phyloP scores from a whole-genome alignment of 768 basidiomycete species.

The Lactarius akahatsu region DNA sequence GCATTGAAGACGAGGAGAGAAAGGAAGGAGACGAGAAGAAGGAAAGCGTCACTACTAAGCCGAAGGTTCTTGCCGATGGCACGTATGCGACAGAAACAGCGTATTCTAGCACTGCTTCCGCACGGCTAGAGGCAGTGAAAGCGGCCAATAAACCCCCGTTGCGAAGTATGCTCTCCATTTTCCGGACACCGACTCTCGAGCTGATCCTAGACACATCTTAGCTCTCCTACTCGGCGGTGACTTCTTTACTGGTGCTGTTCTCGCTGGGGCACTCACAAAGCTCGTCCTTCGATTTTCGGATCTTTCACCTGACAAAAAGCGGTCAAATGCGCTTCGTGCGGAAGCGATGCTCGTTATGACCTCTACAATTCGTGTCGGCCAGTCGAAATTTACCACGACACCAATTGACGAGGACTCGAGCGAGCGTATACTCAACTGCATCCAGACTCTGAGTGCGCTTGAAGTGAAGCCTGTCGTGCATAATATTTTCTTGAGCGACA shows the following conservation, averaged over 20 bases:
- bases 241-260: slow-evolving; percentile 92
- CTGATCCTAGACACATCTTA: slow-evolving; percentile 31
- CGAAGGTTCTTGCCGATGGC: slow-evolving; percentile 88
- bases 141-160: slow-evolving; percentile 88
- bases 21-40: slow-evolving; percentile 52
- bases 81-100: slow-evolving; percentile 98
- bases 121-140: slow-evolving; percentile 77
- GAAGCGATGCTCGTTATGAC: slow-evolving; percentile 99
- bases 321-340: slow-evolving; percentile 74
- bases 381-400: slow-evolving; percentile 89
- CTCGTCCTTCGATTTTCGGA: slow-evolving; percentile 74
- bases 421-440: slow-evolving; percentile 95
- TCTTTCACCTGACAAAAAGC: slow-evolving; percentile 48
- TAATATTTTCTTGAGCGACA: slow-evolving; percentile 80
- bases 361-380: slow-evolving; percentile 93
- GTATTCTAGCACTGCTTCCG: slow-evolving; percentile 62
- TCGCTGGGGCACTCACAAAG: slow-evolving; percentile 90
- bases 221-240: slow-evolving; percentile 92
- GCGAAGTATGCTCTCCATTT: slow-evolving; percentile 51
- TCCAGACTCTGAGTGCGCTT: slow-evolving; percentile 87
- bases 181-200: neutral
- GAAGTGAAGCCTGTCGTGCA: slow-evolving; percentile 54
- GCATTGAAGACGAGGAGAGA: slow-evolving; percentile 52
- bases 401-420: slow-evolving; percentile 99
- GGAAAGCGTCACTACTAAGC: slow-evolving; percentile 51